A percentile compares a stretch with the other conserved stretches of the same genome.
These are phyloP conservation scores for Chenopodium suecicum DNA, from an alignment of 148 eudicot species.

Conservation along the genomic window DNA sequence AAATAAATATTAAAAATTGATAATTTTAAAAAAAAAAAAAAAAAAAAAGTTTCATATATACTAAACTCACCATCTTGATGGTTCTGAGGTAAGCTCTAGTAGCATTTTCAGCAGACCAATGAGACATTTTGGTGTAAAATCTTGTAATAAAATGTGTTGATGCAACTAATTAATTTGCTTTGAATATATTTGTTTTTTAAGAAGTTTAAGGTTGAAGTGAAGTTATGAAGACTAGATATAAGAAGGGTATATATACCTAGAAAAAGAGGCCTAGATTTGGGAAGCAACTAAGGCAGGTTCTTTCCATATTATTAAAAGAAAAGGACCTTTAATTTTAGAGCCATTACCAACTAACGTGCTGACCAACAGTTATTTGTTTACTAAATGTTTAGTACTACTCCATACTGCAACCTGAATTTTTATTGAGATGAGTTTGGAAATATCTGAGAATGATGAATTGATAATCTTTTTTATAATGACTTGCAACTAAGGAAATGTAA, in stretches of 20 bases:
- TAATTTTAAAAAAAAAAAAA: neutral
- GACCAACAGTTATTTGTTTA: neutral
- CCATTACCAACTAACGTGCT: conserved; percentile 8
- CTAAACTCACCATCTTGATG: conserved; percentile 30
- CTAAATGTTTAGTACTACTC: neutral
- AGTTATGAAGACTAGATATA: neutral
- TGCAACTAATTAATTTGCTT: neutral
- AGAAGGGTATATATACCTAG: conserved; percentile 8
- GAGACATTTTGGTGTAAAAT: conserved; percentile 10
- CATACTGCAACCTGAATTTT: neutral
- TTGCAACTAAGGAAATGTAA: too few species aligned
- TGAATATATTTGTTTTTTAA: neutral
- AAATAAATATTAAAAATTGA: neutral
- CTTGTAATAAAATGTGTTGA: neutral
- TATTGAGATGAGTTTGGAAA: neutral
- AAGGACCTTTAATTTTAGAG: neutral
- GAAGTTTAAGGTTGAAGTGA: conserved; percentile 1
- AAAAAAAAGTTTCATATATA: neutral
- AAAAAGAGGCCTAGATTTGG: conserved; percentile 4
- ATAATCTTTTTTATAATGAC: too few species aligned
- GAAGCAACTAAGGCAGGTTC: conserved; percentile 33
- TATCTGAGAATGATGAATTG: neutral
- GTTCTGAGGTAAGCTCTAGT: conserved; percentile 44
- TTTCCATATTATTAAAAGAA: neutral
- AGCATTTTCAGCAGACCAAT: conserved; percentile 52